A percentile compares a stretch with the other conserved stretches of the same genome.
Evolutionary conservation across 2,329 filamentous ascomycete species (phyloP).

Genomic region (Whalleya microplaca): DNA sequence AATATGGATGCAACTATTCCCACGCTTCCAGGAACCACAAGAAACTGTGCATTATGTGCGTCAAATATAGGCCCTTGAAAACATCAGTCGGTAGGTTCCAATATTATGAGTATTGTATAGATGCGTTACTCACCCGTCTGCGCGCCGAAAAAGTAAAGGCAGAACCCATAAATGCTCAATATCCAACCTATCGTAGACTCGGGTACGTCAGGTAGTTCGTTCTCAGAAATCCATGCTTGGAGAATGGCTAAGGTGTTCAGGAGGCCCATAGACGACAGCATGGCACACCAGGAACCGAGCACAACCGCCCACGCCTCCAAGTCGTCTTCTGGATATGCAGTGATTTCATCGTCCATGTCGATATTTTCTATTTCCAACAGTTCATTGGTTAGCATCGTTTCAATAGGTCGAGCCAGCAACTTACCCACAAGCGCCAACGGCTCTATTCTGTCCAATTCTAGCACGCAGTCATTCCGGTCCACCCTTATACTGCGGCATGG

Average conservation of each 20-base stretch:
- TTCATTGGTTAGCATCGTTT: too few species aligned
- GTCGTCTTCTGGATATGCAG: conserved; percentile 51
- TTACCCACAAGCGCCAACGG: too few species aligned
- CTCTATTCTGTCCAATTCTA: too few species aligned
- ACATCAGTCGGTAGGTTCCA: not conserved
- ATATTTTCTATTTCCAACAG: too few species aligned
- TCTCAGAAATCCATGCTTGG: conserved; percentile 66
- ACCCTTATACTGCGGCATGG: too few species aligned
- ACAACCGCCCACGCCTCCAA: conserved; percentile 71
- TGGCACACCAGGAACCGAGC: conserved; percentile 68
- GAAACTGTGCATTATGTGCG: conserved; percentile 61
- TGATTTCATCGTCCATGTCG: too few species aligned
- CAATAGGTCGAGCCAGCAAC: too few species aligned
- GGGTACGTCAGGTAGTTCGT: conserved; percentile 63
- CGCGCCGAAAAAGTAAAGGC: conserved; percentile 72
- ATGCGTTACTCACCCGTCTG: conserved; percentile 53
- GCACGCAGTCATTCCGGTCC: too few species aligned
- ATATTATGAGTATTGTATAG: not conserved
- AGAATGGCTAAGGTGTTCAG: conserved; percentile 70
- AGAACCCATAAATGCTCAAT: conserved; percentile 70
- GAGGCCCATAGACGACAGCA: conserved; percentile 67
- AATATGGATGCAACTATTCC: conserved; percentile 59
- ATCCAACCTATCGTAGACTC: conserved; percentile 72
- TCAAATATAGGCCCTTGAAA: conserved; percentile 66
- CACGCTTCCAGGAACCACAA: conserved; percentile 62